These are phyloP conservation scores for Hypoxylon cercidicola DNA, from an alignment of 495 filamentous ascomycete genomes.

Conservation along the genomic window DNA sequence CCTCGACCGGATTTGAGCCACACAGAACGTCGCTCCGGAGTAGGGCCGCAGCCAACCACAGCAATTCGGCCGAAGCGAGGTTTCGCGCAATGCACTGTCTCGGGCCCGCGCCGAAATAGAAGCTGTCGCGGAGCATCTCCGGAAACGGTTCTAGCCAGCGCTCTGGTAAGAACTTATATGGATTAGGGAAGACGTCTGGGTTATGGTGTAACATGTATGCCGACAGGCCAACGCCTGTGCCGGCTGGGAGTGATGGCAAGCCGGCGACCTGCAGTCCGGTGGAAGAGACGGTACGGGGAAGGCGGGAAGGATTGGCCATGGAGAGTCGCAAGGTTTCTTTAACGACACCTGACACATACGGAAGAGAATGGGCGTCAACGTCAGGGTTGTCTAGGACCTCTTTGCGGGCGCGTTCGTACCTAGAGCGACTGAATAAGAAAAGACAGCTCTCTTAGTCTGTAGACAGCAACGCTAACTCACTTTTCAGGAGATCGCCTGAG, in stretches of 20 bases:
- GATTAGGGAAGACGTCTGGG: constrained; percentile 48
- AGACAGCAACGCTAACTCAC: constrained; percentile 53
- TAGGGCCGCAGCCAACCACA: constrained; percentile 49
- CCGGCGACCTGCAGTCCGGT: constrained; percentile 47
- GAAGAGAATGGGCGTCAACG: constrained; percentile 56
- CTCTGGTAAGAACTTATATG: constrained; percentile 53
- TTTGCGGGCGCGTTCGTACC: constrained; percentile 40
- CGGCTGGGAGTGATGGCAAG: constrained; percentile 30
- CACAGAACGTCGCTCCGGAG: constrained; percentile 52
- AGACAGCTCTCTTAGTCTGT: constrained; percentile 16
- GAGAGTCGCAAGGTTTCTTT: constrained; percentile 68
- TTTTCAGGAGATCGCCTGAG: constrained; percentile 55
- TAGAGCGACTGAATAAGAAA: constrained; percentile 48
- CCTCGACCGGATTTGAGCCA: constrained; percentile 1
- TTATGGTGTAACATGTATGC: constrained; percentile 55
- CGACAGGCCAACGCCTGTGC: constrained; percentile 49
- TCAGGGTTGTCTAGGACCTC: not conserved
- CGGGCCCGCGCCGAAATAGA: constrained; percentile 61
- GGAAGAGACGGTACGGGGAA: constrained; percentile 61
- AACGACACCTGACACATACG: constrained; percentile 58
- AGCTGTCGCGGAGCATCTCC: constrained; percentile 54
- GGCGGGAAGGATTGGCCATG: constrained; percentile 56
- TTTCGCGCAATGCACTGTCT: constrained; percentile 63
- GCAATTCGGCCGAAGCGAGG: constrained; percentile 56
- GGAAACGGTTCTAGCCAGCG: constrained; percentile 55